Evolutionary conservation across 2,329 filamentous ascomycete genomes (phyloP).

Genomic region (Alternaria atra): DNA sequence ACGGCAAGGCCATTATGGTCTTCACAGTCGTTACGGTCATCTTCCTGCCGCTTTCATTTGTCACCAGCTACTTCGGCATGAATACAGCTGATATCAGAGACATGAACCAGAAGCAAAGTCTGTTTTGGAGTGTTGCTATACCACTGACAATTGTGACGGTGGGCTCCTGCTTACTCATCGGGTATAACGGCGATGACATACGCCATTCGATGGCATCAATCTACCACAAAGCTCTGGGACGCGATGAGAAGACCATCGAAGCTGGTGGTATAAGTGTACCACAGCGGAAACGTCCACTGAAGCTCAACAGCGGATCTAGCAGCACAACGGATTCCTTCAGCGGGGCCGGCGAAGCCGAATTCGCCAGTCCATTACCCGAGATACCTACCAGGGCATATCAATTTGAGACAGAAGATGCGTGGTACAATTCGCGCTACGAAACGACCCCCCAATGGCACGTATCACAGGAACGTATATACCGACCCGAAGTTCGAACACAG

Average conservation of each 20-base stretch:
- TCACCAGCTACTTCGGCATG: slow-evolving; percentile 56
- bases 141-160: slow-evolving; percentile 41
- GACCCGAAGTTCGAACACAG: no score
- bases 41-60: slow-evolving; percentile 57
- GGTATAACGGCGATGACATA: slow-evolving; percentile 42
- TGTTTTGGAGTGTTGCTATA: slow-evolving; percentile 52
- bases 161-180: slow-evolving; percentile 35
- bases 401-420: neutral
- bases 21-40: slow-evolving; percentile 57
- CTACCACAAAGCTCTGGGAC: slow-evolving; percentile 31
- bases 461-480: no score
- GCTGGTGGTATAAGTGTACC: slow-evolving; percentile 37
- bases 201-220: slow-evolving; percentile 20
- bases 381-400: slow-evolving; percentile 4
- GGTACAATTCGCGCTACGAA: neutral
- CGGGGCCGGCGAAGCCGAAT: slow-evolving; percentile 35
- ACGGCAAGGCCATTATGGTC: slow-evolving; percentile 56
- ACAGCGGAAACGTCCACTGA: slow-evolving; percentile 33
- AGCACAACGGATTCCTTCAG: slow-evolving; percentile 23
- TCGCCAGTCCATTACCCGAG: slow-evolving; percentile 17
- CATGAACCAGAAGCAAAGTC: slow-evolving; percentile 49
- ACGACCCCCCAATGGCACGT: no score
- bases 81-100: slow-evolving; percentile 53
- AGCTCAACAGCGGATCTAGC: slow-evolving; percentile 10
- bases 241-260: slow-evolving; percentile 18